phyloP scores from a whole-genome alignment of 192 early-diverging fungal genomes.

The Coemansia sp. region DNA sequence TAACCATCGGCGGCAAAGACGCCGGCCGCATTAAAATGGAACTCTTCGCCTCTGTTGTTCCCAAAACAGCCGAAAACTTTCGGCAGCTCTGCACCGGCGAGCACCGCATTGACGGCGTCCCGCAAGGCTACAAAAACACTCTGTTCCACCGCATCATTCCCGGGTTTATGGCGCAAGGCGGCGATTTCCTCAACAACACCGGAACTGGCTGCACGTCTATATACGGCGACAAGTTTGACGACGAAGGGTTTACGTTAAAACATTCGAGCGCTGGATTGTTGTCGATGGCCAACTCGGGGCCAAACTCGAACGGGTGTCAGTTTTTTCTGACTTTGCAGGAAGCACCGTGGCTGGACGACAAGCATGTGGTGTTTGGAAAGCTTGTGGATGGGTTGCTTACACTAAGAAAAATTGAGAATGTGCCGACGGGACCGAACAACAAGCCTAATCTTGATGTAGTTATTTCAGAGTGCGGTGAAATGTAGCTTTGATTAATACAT shows the following conservation, averaged over 20 bases:
- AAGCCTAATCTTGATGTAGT: slow-evolving; percentile 70
- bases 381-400: slow-evolving; percentile 82
- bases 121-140: slow-evolving; percentile 66
- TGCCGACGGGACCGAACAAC: slow-evolving; percentile 77
- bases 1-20: slow-evolving; percentile 44
- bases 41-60: slow-evolving; percentile 58
- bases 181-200: slow-evolving; percentile 71
- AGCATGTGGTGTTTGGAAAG: slow-evolving; percentile 93
- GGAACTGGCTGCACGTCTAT: slow-evolving; percentile 76
- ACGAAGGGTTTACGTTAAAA: slow-evolving; percentile 89
- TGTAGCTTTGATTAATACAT: slow-evolving; percentile 53
- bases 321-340: slow-evolving; percentile 90
- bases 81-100: slow-evolving; percentile 96
- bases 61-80: slow-evolving; percentile 95
- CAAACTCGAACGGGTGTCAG: slow-evolving; percentile 77
- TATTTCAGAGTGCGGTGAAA: slow-evolving; percentile 86
- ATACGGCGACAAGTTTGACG: slow-evolving; percentile 84
- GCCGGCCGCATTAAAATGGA: slow-evolving; percentile 60
- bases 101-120: slow-evolving; percentile 71
- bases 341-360: slow-evolving; percentile 83
- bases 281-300: slow-evolving; percentile 74
- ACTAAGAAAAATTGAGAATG: slow-evolving; percentile 73
- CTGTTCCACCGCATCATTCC: slow-evolving; percentile 76
- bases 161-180: slow-evolving; percentile 80
- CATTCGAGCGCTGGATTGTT: slow-evolving; percentile 64